phyloP scores from a whole-genome alignment of 108 stramenopile genomes.

The Hondaea fermentalgiana region DNA sequence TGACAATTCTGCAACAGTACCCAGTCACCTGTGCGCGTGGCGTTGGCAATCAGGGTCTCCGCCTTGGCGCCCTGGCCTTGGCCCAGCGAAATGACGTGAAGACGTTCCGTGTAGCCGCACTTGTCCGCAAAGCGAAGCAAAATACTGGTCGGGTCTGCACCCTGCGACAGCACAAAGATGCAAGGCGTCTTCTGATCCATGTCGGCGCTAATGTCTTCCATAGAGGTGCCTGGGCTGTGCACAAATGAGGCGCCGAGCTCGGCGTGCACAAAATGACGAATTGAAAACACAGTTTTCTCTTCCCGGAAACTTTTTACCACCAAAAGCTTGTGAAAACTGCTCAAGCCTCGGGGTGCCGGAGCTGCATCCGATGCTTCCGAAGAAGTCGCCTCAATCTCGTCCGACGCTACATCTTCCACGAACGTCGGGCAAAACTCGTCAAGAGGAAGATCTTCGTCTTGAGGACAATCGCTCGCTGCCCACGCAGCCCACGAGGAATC shows the following conservation, averaged over 20 bases:
- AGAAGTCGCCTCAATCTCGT: neutral
- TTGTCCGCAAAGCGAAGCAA: constrained; percentile 51
- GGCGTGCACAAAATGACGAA: constrained; percentile 34
- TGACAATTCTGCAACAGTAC: constrained; percentile 54
- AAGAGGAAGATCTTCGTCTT: neutral
- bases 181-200: constrained; percentile 54
- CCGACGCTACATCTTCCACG: neutral
- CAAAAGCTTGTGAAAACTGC: constrained; percentile 32
- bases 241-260: constrained; percentile 39
- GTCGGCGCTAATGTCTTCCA: constrained; percentile 51
- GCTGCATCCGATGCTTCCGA: neutral
- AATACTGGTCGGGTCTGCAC: constrained; percentile 55
- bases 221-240: constrained; percentile 36
- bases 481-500: neutral
- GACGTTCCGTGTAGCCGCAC: constrained; percentile 38
- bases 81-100: constrained; percentile 49
- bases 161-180: constrained; percentile 59
- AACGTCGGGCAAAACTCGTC: neutral
- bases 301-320: constrained; percentile 50
- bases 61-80: constrained; percentile 57
- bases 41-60: constrained; percentile 33
- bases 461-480: neutral
- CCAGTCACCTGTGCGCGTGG: constrained; percentile 30
- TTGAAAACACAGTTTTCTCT: constrained; percentile 39
- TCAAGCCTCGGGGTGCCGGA: neutral